Base-by-base conservation (phyloP, 176 grass and related monocot genomes). In the Echinochloa phyllopogon region DNA sequence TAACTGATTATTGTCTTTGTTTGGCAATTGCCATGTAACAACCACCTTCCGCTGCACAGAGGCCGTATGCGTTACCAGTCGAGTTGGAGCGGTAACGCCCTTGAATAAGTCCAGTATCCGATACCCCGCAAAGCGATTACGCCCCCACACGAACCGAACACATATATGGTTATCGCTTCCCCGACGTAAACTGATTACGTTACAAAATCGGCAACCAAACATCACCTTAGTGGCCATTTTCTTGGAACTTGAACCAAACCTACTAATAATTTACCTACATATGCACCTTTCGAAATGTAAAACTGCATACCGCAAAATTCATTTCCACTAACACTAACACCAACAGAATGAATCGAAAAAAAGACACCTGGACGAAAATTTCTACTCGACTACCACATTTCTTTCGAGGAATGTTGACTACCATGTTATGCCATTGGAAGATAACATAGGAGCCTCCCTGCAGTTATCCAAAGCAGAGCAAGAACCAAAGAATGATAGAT, bases 381-480 rank as follows among this genome's bases (percentile, higher is more conserved):
- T 60, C n/a, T 56, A 65, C n/a, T n/a, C n/a, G 57, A 65, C 71
- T 81, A 78, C 77, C 48, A 88, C 6, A 74, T 69, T 79, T 24
- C n/a, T 11, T 60, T 60, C 7, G 0, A 57, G 6, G 53, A n/a
- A 57, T 9, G 7, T 44, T 45, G 50, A 59, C 65, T 85, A 86
- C 82, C 57, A 92, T 6, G 65, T 74, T 74, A 61, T 56, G 41
- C 77, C 67, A 86, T 82, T 27, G 13, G 68, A 61, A 53, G 69
- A 61, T 18, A 74, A 86, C 56, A 56, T 45, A 25, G 41, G 63
- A 57, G 49, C 44, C 72, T 82, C 72, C 48, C 56, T 41, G 49
- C 73, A 74, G 71, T 53, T 67, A 85, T 82, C 90, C 66, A 82
- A 20, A 74, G 48, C 55, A 72, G 49, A 85, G 72, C 44, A 44